Evolutionary conservation across 441 rosid species (phyloP), one percentile per base, ranked within the genome.

Genomic region (Theobroma grandiflorum): DNA sequence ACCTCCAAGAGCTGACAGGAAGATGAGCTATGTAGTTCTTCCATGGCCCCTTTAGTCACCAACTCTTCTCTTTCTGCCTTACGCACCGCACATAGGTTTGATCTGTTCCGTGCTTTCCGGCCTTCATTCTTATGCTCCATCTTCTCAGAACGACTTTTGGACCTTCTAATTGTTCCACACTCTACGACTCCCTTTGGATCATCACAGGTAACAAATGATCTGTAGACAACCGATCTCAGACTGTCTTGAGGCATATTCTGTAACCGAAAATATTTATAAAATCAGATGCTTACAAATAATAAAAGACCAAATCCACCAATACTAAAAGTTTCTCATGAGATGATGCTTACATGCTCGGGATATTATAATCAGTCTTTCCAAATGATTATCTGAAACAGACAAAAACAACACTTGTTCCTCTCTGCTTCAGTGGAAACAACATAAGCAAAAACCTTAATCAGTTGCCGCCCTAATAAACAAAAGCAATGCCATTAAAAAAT

Each of bases 121-220:
- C 53, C 79, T 72, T 83, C 67, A 7, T 84, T 78, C 79, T 84
- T 79, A 62, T 72, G 85, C 85, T 88, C 91, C 90, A 82, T 87
- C 75, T 81, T 89, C 5, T 59, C 88, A 70, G 86, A 85, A 62
- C 80, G 42, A 52, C 76, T 81, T 84, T 87, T 88, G 87, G 88
- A 89, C 86, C 81, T 93, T 87, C 90, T 92, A 62, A 93, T 83
- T 65, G 92, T 84, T 86, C 95, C 91, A 86, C 94, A 89, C 76
- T 96, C 98, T 10, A 94, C 94, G 69, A 93, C 95, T 63, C 96
- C 98, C 83, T 88, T 88, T 16, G 97, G 91, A 89, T 94, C 99
- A 84, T 91, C 93, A 80, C 99, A 96, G 40, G 90, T 90, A 83
- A 92, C 86, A 72, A 94, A 96, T 79, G 99, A 87, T 90, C 93